Conservation (phyloP, 2,329 filamentous ascomycete species). For the Fusarium sp. region DNA sequence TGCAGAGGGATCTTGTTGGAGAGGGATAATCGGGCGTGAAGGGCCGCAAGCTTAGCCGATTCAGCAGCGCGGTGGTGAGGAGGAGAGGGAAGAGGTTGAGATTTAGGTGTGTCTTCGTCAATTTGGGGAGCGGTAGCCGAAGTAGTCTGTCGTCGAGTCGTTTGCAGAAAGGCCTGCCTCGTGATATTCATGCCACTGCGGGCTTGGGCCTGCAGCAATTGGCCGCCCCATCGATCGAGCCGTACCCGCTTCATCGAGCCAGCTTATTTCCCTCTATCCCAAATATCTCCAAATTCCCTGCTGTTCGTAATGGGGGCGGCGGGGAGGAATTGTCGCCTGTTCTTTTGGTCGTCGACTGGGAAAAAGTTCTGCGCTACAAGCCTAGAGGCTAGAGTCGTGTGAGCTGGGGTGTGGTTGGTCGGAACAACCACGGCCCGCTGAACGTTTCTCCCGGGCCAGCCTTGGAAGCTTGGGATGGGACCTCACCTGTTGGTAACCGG, state of each 20-base stretch:
- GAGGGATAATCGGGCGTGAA: constrained; percentile 89
- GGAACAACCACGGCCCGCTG: constrained; percentile 46
- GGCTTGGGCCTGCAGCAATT: constrained; percentile 52
- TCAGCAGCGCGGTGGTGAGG: constrained; percentile 71
- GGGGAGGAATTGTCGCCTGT: constrained; percentile 25
- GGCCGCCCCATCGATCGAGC: constrained; percentile 56
- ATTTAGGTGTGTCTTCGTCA: constrained; percentile 41
- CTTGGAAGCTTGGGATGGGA: constrained; percentile 26
- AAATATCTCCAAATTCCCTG: constrained; percentile 26
- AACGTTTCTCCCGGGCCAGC: constrained; percentile 27
- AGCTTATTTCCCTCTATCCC: constrained; percentile 34
- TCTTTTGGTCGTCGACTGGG: constrained; percentile 40
- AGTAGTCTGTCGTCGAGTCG: constrained; percentile 50
- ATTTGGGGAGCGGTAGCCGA: constrained; percentile 42
- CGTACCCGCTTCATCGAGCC: constrained; percentile 58
- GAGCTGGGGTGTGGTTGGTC: constrained; percentile 44
- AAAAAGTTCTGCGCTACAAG: constrained; percentile 53
- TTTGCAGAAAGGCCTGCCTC: constrained; percentile 40
- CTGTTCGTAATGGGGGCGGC: constrained; percentile 29
- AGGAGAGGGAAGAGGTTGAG: constrained; percentile 73
- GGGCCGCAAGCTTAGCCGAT: constrained; percentile 90
- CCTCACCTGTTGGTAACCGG: constrained; percentile 33
- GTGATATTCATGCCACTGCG: constrained; percentile 39
- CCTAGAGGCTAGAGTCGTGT: constrained; percentile 49
- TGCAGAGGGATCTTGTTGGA: constrained; percentile 84